Evolutionary conservation across 2,329 filamentous ascomycete genomes (phyloP).

Genomic region (Aspergillus ochraceoroseus): DNA sequence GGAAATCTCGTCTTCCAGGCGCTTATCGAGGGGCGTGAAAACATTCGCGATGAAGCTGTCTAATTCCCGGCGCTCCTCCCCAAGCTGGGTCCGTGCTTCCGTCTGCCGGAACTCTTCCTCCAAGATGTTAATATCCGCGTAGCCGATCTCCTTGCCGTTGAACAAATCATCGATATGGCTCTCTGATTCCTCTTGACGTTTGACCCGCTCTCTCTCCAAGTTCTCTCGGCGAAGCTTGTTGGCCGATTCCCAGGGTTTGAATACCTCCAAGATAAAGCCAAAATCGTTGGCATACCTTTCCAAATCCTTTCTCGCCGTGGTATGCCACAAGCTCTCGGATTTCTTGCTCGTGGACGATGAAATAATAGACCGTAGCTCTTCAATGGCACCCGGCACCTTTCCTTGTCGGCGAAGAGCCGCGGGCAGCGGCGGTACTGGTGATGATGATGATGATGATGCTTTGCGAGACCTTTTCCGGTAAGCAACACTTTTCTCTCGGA

Average conservation of each 20-base stretch:
- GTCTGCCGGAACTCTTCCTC: slow-evolving; percentile 53
- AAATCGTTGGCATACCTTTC: slow-evolving; percentile 42
- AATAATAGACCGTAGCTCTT: slow-evolving; percentile 36
- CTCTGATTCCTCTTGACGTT: slow-evolving; percentile 51
- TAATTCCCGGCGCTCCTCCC: slow-evolving; percentile 51
- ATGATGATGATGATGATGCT: slow-evolving; percentile 24
- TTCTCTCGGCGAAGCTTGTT: slow-evolving; percentile 43
- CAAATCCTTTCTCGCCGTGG: slow-evolving; percentile 32
- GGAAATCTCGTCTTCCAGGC: slow-evolving; percentile 49
- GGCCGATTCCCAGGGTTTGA: slow-evolving; percentile 46
- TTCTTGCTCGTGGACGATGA: slow-evolving; percentile 33
- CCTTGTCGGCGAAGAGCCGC: slow-evolving; percentile 32
- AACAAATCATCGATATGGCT: slow-evolving; percentile 52
- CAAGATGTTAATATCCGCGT: slow-evolving; percentile 52
- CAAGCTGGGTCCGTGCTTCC: slow-evolving; percentile 49
- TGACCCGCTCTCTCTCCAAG: slow-evolving; percentile 47
- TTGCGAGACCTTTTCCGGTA: slow-evolving; percentile 31
- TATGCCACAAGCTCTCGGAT: slow-evolving; percentile 33
- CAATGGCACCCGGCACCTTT: slow-evolving; percentile 25
- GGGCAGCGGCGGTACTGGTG: slow-evolving; percentile 29
- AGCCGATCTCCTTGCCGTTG: slow-evolving; percentile 54
- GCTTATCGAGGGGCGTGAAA: slow-evolving; percentile 48
- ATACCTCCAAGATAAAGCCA: slow-evolving; percentile 40
- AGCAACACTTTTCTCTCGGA: slow-evolving; percentile 44
- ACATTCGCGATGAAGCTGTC: slow-evolving; percentile 49